Percentiles rank a stretch among this genome's conserved stretches.
Conservation (phyloP, 2,329 filamentous ascomycete species). For the Didymella keratinophila region DNA sequence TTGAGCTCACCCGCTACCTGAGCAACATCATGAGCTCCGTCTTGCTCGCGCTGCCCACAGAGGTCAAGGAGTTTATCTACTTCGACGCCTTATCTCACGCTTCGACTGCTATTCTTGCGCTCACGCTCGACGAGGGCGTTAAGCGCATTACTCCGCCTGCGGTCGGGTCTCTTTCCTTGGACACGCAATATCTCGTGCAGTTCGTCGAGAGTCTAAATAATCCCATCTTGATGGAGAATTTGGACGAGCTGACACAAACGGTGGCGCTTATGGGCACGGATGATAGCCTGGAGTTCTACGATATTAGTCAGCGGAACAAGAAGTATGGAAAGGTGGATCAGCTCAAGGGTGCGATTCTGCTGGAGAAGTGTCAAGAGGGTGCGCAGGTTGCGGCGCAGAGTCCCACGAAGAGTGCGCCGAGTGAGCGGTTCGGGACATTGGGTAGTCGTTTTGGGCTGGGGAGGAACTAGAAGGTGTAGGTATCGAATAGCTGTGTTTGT, state of each 20-base stretch:
- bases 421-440: constrained; percentile 47
- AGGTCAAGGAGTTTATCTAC: constrained; percentile 98
- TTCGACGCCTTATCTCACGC: constrained; percentile 95
- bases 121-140: constrained; percentile 80
- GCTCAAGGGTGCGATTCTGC: constrained; percentile 81
- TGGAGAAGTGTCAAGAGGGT: constrained; percentile 74
- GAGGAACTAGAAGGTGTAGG: constrained; percentile 19
- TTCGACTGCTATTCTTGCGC: constrained; percentile 79
- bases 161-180: constrained; percentile 79
- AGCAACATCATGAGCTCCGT: constrained; percentile 97
- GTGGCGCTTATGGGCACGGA: constrained; percentile 84
- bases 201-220: constrained; percentile 91
- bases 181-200: constrained; percentile 81
- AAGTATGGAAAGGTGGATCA: constrained; percentile 94
- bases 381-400: constrained; percentile 47
- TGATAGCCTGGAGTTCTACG: constrained; percentile 96
- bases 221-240: constrained; percentile 83
- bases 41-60: constrained; percentile 86
- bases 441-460: constrained; percentile 46
- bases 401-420: constrained; percentile 38
- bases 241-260: constrained; percentile 94
- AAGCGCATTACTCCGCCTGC: constrained; percentile 88
- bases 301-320: constrained; percentile 86
- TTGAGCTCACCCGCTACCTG: constrained; percentile 89
- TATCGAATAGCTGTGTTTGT: not conserved